Evolutionary conservation across 257 asterid genomes (phyloP).

Genomic region (Gardenia jasminoides): DNA sequence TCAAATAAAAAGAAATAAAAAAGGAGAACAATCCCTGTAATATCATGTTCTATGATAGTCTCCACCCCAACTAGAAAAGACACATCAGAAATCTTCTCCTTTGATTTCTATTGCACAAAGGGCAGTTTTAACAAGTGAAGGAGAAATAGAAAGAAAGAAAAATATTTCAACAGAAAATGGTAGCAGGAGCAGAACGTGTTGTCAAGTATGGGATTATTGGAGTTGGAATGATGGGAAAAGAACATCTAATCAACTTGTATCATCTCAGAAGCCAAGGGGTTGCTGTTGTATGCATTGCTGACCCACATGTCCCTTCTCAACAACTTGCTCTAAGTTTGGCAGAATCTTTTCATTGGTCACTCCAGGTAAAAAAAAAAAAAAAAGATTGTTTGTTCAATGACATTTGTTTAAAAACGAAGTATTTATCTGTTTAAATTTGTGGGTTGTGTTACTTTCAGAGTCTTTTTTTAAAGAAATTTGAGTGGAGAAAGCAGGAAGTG

Average conservation of each 20-base stretch:
- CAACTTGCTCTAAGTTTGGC: constrained; percentile 53
- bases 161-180: neutral
- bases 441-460: neutral
- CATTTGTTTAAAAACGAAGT: neutral
- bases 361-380: constrained; percentile 41
- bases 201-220: constrained; percentile 85
- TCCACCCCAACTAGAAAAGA: neutral
- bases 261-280: constrained; percentile 65
- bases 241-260: constrained; percentile 74
- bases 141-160: neutral
- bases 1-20: too few species aligned
- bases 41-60: too few species aligned
- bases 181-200: constrained; percentile 7
- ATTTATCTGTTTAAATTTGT: neutral
- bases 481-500: neutral
- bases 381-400: neutral
- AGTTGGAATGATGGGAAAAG: constrained; percentile 99
- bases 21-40: too few species aligned
- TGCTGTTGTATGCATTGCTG: constrained; percentile 79
- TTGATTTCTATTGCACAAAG: neutral
- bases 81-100: neutral
- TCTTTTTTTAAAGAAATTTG: neutral
- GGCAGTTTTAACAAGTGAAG: neutral
- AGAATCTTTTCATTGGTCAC: constrained; percentile 51
- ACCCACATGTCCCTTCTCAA: constrained; percentile 86